phyloP scores from a whole-genome alignment of 2,329 filamentous ascomycete genomes.

The Coniochaeta sp. region DNA sequence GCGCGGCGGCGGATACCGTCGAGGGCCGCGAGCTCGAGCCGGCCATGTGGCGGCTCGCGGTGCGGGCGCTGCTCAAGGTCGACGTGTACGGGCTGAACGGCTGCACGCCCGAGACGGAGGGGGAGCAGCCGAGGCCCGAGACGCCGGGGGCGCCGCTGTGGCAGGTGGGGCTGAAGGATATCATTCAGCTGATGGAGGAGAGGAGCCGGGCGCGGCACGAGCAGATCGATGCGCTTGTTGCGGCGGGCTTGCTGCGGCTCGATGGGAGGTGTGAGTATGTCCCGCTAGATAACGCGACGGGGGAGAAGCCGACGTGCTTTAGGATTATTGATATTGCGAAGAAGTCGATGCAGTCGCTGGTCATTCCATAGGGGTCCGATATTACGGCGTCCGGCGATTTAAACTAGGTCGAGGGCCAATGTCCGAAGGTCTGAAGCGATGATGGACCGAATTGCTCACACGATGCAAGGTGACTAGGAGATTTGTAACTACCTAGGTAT shows the following conservation, averaged over 20 bases:
- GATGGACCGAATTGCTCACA: too few species aligned
- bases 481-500: too few species aligned
- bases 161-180: slow-evolving; percentile 46
- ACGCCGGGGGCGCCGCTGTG: slow-evolving; percentile 14
- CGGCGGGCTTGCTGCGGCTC: slow-evolving; percentile 23
- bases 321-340: slow-evolving; percentile 47
- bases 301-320: slow-evolving; percentile 37
- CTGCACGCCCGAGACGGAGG: background rate
- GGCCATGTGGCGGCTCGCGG: slow-evolving; percentile 43
- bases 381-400: too few species aligned
- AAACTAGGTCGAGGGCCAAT: too few species aligned
- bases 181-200: slow-evolving; percentile 45
- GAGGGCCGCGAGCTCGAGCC: slow-evolving; percentile 41
- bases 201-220: slow-evolving; percentile 41
- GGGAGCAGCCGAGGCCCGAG: slow-evolving; percentile 3
- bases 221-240: slow-evolving; percentile 36
- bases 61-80: slow-evolving; percentile 45
- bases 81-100: slow-evolving; percentile 48
- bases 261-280: slow-evolving; percentile 18
- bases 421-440: too few species aligned
- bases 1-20: slow-evolving; percentile 19
- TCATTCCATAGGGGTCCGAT: slow-evolving; percentile 48
- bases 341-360: slow-evolving; percentile 43
- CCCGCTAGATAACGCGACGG: slow-evolving; percentile 17
- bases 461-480: too few species aligned